A percentile compares a stretch with the other conserved stretches of the same genome.
These are phyloP conservation scores for Saccharomycopsis selenospora DNA, from an alignment of 805 yeast genomes.

Conservation along the genomic window DNA sequence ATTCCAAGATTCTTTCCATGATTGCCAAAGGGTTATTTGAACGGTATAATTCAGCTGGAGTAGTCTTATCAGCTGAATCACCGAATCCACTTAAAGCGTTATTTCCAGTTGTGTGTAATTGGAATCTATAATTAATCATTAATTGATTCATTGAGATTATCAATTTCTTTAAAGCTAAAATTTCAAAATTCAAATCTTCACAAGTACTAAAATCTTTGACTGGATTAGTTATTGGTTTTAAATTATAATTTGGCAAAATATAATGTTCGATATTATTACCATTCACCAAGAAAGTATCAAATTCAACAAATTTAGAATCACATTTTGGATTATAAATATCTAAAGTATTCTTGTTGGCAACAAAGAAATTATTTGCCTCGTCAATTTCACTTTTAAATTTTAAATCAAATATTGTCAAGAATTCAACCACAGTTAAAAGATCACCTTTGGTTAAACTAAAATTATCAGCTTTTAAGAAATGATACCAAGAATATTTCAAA, in stretches of 20 bases:
- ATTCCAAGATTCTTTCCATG: slow-evolving; percentile 33
- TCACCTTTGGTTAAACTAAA: slow-evolving; percentile 17
- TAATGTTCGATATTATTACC: slow-evolving; percentile 8
- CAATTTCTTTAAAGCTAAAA: slow-evolving; percentile 17
- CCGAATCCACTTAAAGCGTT: too few species aligned
- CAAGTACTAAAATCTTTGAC: slow-evolving; percentile 9
- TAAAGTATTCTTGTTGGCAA: slow-evolving; percentile 4
- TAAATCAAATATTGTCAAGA: slow-evolving; percentile 16
- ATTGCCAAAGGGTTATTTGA: slow-evolving; percentile 28
- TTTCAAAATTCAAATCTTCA: slow-evolving; percentile 19
- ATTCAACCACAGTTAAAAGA: slow-evolving; percentile 9
- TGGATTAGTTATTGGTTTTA: background rate
- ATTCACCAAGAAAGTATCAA: slow-evolving; percentile 14
- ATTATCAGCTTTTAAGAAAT: slow-evolving; percentile 15
- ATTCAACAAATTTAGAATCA: slow-evolving; percentile 12
- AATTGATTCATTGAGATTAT: slow-evolving; percentile 17
- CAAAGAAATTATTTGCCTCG: slow-evolving; percentile 15
- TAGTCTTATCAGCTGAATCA: background rate
- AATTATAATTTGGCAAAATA: background rate
- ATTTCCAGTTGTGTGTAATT: background rate
- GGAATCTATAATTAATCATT: slow-evolving; percentile 14
- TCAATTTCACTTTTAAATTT: slow-evolving; percentile 14
- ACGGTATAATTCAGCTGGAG: slow-evolving; percentile 14
- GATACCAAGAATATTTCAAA: slow-evolving; percentile 17
- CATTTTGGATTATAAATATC: slow-evolving; percentile 12